Evolutionary conservation across 2,329 filamentous ascomycete species (phyloP).

Genomic region (Trichoderma lentiforme): DNA sequence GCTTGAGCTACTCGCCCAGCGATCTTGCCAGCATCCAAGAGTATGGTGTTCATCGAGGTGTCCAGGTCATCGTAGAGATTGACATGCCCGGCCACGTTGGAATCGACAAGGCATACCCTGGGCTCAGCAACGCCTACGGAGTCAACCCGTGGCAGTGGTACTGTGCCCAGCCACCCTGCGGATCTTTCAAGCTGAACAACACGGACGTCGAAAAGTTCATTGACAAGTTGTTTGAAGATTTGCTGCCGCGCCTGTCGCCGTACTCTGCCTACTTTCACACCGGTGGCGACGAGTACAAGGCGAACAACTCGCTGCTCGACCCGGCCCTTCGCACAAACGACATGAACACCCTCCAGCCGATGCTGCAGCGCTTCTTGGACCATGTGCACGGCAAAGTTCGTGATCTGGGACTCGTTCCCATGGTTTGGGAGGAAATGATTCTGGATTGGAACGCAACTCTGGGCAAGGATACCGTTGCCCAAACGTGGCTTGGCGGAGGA

Average conservation of each 20-base stretch:
- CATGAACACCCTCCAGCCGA: constrained; percentile 61
- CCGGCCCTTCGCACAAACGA: constrained; percentile 67
- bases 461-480: constrained; percentile 68
- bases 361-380: constrained; percentile 75
- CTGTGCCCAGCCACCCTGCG: constrained; percentile 64
- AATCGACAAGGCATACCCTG: constrained; percentile 49
- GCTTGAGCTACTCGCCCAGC: constrained; percentile 62
- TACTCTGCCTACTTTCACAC: constrained; percentile 79
- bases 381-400: constrained; percentile 64
- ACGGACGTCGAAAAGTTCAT: constrained; percentile 68
- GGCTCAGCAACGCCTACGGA: constrained; percentile 54
- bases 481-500: constrained; percentile 68
- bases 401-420: constrained; percentile 61
- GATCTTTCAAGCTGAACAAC: constrained; percentile 73
- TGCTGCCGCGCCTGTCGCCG: constrained; percentile 67
- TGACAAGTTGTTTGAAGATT: constrained; percentile 67
- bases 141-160: constrained; percentile 55
- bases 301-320: constrained; percentile 63
- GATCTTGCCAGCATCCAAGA: constrained; percentile 66
- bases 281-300: constrained; percentile 83
- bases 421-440: constrained; percentile 89
- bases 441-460: constrained; percentile 74
- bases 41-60: constrained; percentile 61
- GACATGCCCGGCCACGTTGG: constrained; percentile 61
- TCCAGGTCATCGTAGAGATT: constrained; percentile 57